Evolutionary conservation across 257 asterid species (phyloP).

Genomic region (Cruciata laevipes): DNA sequence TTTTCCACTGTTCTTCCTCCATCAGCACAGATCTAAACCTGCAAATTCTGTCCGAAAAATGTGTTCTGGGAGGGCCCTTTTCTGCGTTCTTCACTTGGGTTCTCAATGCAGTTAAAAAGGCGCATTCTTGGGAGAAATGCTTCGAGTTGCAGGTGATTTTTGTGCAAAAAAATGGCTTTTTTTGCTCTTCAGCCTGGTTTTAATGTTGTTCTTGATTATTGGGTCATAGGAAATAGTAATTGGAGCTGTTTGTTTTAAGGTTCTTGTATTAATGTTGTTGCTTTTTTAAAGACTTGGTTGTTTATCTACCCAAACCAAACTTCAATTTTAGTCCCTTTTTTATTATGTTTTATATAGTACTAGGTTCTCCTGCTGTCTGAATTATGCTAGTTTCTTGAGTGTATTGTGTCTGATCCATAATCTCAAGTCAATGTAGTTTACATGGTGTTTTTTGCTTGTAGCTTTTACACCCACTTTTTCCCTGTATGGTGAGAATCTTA

Average conservation of each 20-base stretch:
- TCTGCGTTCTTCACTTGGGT: slow-evolving; percentile 26
- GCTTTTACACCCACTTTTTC: slow-evolving; percentile 11
- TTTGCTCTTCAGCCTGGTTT: not conserved
- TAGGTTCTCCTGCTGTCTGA: not conserved
- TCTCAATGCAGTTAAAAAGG: slow-evolving; percentile 26
- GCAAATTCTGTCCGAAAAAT: not conserved
- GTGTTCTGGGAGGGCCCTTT: slow-evolving; percentile 13
- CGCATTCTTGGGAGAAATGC: slow-evolving; percentile 22
- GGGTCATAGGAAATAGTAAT: not conserved
- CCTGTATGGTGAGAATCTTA: slow-evolving; percentile 25
- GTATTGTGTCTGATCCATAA: not conserved
- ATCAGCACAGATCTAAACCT: slow-evolving; percentile 10
- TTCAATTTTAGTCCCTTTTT: not conserved
- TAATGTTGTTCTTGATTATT: not conserved
- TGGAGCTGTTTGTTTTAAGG: not conserved
- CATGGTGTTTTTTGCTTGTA: slow-evolving; percentile 1
- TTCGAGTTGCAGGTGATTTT: slow-evolving; percentile 33
- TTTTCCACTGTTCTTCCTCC: not conserved
- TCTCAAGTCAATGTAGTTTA: not conserved
- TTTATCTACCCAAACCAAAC: slow-evolving; percentile 12
- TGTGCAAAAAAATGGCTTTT: not conserved
- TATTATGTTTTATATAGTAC: not conserved
- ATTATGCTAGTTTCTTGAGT: not conserved
- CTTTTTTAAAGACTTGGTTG: slow-evolving; percentile 9
- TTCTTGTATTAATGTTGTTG: slow-evolving; percentile 2